A percentile compares a stretch with the other conserved stretches of the same genome.
These are phyloP conservation scores for Dimargaris cristalligena DNA, from an alignment of 192 early-diverging fungal species.

Conservation along the genomic window DNA sequence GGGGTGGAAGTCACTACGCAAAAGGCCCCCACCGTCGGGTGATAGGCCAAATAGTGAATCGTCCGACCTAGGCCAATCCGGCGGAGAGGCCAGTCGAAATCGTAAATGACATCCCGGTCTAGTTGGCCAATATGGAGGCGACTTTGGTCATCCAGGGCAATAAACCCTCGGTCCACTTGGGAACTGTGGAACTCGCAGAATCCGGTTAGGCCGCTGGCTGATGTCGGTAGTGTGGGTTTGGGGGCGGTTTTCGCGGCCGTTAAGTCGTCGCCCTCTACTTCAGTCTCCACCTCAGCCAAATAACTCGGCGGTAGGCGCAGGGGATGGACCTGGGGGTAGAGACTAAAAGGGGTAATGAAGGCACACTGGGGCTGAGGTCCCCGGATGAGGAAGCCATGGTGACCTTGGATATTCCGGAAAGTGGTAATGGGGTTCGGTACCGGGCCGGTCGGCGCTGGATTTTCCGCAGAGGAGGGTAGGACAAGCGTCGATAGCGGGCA, in stretches of 20 bases:
- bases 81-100: constrained; percentile 26
- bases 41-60: constrained; percentile 65
- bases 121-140: constrained; percentile 18
- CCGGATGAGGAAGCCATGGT: not conserved
- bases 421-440: not conserved
- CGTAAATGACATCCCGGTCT: constrained; percentile 20
- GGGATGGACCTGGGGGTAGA: not conserved
- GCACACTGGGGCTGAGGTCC: not conserved
- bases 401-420: not conserved
- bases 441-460: not conserved
- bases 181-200: constrained; percentile 1
- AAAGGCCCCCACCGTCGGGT: constrained; percentile 68
- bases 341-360: not conserved
- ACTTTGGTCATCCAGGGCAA: constrained; percentile 22
- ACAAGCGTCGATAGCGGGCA: constrained; percentile 1
- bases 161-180: constrained; percentile 21
- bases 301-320: not conserved
- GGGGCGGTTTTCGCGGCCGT: not conserved
- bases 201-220: not conserved
- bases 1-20: constrained; percentile 52
- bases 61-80: constrained; percentile 26
- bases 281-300: not conserved
- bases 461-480: too few relatives aligned
- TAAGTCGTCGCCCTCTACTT: not conserved
- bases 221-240: not conserved